Base-by-base conservation (phyloP, 2,329 filamentous ascomycete species). In the Pyrenochaeta sp. region DNA sequence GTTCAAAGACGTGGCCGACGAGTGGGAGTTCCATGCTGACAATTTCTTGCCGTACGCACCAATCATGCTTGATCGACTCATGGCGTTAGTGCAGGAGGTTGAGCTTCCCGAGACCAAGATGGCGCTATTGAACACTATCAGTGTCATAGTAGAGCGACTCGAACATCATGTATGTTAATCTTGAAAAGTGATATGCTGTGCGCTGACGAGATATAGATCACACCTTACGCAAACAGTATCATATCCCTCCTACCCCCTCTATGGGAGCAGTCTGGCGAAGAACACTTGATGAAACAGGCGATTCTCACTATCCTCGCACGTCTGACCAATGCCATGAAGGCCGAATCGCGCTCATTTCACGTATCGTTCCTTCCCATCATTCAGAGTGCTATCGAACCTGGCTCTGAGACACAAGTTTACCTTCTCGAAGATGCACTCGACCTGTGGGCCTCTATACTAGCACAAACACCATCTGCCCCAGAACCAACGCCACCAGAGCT, bases 221-320 rank as follows among this genome's bases (percentile, higher is more conserved):
- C 82, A 2, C 85, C 85, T 0, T 88, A 85, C 59, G 91, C 92
- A 5, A 92, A 96, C 68, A 87, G 90, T 58, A 91, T 99, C 59
- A 90, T 99, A 77, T 83, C 86, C 1, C 85, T 93, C 12, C 83
- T 98, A 6, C 93, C 94, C 0, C 84, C 84, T 3, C 83, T 98
- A 0, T 99, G 95, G 95, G 89, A 91, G 59, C 87, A 89, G 50
- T 92, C 91, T 2, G 92, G 90, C 0, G 90, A 96, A 59, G 91
- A 95, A 71, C 92, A 93, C 78, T 87, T 98, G 76, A 91, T 97
- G 83, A 98, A 98, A 77, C 93, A 97, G 78, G 89, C 92, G 1
- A 93, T 98, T 51, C 85, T 98, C 56, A 91, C 91, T 2, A 90
- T 98, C 39, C 87, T 98, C 50, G 85, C 91, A 1, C 90, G 92